These are phyloP conservation scores for Rhizophora apiculata DNA, from an alignment of 345 rosid genomes.

Conservation along the genomic window DNA sequence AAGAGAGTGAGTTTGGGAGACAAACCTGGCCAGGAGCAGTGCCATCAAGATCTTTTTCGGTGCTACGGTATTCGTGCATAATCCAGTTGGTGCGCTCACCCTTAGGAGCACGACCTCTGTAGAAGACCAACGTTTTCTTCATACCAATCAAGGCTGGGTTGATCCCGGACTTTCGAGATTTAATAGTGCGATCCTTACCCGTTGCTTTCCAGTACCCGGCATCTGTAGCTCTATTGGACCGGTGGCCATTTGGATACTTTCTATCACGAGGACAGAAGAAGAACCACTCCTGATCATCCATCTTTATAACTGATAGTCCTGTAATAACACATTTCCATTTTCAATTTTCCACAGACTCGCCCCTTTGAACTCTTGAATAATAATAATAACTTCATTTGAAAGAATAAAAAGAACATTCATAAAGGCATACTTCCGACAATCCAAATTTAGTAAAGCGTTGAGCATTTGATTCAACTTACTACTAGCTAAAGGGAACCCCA, in stretches of 20 bases:
- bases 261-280: conserved; percentile 89
- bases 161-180: conserved; percentile 45
- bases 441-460: no score
- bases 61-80: conserved; percentile 92
- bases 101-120: conserved; percentile 91
- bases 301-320: conserved; percentile 79
- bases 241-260: conserved; percentile 88
- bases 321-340: background rate
- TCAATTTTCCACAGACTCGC: no score
- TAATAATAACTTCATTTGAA: background rate
- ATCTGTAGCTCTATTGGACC: conserved; percentile 94
- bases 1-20: background rate
- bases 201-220: conserved; percentile 98
- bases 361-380: background rate
- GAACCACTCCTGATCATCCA: conserved; percentile 94
- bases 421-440: no score
- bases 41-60: conserved; percentile 68
- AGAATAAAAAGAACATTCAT: background rate
- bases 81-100: conserved; percentile 87
- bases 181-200: conserved; percentile 84
- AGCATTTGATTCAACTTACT: no score
- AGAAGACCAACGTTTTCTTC: conserved; percentile 92
- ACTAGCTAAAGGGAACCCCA: no score
- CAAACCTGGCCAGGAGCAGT: conserved; percentile 79
- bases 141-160: conserved; percentile 48